Evolutionary conservation across 192 early-diverging fungal species (phyloP), one percentile per base, ranked within the genome.

Genomic region (Allomyces javanicus): DNA sequence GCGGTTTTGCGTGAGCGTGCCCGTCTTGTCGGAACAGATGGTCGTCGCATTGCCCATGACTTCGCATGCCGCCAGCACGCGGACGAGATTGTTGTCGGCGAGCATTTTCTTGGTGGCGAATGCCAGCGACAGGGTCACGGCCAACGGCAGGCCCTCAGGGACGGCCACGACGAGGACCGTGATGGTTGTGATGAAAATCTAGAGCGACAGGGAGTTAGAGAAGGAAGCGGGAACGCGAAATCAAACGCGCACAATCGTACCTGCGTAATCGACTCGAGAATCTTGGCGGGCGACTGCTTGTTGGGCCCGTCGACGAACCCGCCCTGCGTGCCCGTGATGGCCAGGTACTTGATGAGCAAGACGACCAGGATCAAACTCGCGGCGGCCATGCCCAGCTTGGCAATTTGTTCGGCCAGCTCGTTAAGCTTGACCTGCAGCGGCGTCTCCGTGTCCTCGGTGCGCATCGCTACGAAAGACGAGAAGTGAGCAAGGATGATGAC

Each of bases 21-120:
- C 96, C 0, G 96, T 99, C 74, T 99, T 99, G 78, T 99, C 96
- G 21, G 92, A 94, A 75, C 96, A 99, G 24, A 99, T 85, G 1
- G 95, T 96, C 11, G 94, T 99, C 11, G 96, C 96, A 70, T 93
- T 95, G 64, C 88, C 88, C 96, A 99, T 99, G 24, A 94, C 97
- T 74, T 99, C 96, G 74, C 96, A 99, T 9, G 96, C 91, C 26
- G 89, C 86, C 14, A 99, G 78, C 63, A 97, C 86, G 25, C 96
- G 86, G 26, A 99, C 96, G 23, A 99, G 77, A 76, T 97, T 97
- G 67, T 95, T 93, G 74, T 99, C 95, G 64, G 92, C 91, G 63
- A 97, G 72, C 96, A 99, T 99, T 17, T 87, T 77, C 44, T 85
- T 85, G 17, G 96, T 97, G 5, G 93, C 94, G 74, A 91, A 89